These are phyloP conservation scores for Gracilariopsis chorda DNA, from an alignment of 23 red algal species.

Conservation along the genomic window DNA sequence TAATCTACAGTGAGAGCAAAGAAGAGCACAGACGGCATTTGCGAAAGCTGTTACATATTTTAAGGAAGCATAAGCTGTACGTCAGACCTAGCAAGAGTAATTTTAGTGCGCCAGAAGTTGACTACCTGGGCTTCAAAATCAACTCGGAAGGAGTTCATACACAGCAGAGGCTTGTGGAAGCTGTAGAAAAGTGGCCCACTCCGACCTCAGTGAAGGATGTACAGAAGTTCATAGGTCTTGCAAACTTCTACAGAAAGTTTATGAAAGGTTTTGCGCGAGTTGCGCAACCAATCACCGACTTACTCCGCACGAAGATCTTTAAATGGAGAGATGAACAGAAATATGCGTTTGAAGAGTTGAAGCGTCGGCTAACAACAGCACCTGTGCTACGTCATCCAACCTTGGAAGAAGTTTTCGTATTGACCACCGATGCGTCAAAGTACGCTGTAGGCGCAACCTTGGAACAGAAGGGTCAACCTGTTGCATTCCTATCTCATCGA, in stretches of 20 bases:
- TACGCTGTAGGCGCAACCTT: constrained; percentile 1
- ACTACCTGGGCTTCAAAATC: not conserved
- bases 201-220: not conserved
- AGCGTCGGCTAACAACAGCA: not conserved
- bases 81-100: not conserved
- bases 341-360: not conserved
- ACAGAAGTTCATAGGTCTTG: constrained; percentile 14
- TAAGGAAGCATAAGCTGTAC: constrained; percentile 6
- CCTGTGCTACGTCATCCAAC: constrained; percentile 1
- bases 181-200: constrained; percentile 5
- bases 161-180: constrained; percentile 12
- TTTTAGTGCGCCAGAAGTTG: not conserved
- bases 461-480: constrained; percentile 7
- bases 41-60: not conserved
- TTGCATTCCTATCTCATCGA: constrained; percentile 14
- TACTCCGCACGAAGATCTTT: not conserved
- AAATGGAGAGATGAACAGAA: not conserved
- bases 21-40: constrained; percentile 11
- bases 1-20: constrained; percentile 9
- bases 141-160: not conserved
- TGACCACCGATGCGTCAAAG: constrained; percentile 28
- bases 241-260: constrained; percentile 35
- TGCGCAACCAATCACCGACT: not conserved
- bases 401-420: not conserved
- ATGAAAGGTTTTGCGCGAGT: constrained; percentile 7